Evolutionary conservation across 805 yeast genomes (phyloP).

Genomic region (Teunomyces funiuensis): DNA sequence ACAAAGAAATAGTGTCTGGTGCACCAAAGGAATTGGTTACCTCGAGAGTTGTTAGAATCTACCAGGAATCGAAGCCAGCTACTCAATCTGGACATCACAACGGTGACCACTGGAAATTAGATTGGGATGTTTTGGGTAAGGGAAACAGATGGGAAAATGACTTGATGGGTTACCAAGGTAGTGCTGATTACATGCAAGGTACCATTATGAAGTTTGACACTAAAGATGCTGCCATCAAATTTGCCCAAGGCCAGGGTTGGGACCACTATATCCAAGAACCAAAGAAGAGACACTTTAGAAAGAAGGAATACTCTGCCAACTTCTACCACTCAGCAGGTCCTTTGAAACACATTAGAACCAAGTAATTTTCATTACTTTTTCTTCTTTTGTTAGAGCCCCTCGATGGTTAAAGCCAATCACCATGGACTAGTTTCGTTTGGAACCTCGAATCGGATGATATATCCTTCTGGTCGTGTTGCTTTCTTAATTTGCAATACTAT

Average conservation of each 20-base stretch:
- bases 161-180: conserved; percentile 79
- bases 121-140: conserved; percentile 78
- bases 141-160: conserved; percentile 90
- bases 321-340: conserved; percentile 68
- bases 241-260: conserved; percentile 87
- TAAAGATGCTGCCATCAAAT: conserved; percentile 73
- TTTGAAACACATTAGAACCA: conserved; percentile 78
- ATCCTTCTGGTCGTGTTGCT: background rate
- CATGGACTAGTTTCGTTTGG: background rate
- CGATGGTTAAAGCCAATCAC: background rate
- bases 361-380: conserved; percentile 34
- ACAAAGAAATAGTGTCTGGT: conserved; percentile 69
- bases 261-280: conserved; percentile 81
- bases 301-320: conserved; percentile 73
- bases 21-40: conserved; percentile 68
- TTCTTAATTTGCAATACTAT: background rate
- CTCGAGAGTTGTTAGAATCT: conserved; percentile 72
- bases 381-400: background rate
- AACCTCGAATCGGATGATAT: background rate
- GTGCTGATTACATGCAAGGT: conserved; percentile 80
- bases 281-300: conserved; percentile 66
- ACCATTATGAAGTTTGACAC: conserved; percentile 72
- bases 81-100: conserved; percentile 70
- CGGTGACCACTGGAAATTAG: conserved; percentile 66
- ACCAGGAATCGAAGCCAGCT: conserved; percentile 74